These are phyloP conservation scores for Aspergillus sparsus DNA, from an alignment of 495 filamentous ascomycete species.

Conservation along the genomic window DNA sequence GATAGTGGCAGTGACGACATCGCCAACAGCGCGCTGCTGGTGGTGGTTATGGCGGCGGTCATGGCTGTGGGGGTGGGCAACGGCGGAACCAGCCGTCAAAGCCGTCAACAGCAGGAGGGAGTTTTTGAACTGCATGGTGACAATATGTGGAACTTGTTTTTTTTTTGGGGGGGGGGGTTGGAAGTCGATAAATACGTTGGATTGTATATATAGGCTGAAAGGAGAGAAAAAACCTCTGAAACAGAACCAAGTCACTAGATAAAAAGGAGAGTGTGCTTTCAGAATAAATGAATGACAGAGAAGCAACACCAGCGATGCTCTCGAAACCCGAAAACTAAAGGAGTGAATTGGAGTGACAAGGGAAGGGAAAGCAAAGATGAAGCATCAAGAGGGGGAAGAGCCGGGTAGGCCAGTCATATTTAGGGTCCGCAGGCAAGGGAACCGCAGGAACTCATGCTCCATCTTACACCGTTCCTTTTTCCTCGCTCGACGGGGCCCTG, in stretches of 20 bases:
- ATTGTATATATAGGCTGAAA: slow-evolving; percentile 5
- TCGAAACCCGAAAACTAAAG: slow-evolving; percentile 23
- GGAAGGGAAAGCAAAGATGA: slow-evolving; percentile 22
- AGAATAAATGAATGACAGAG: slow-evolving; percentile 30
- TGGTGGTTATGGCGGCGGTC: slow-evolving; percentile 47
- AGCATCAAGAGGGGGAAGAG: slow-evolving; percentile 26
- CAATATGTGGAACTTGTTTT: slow-evolving; percentile 11
- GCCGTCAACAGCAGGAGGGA: slow-evolving; percentile 41
- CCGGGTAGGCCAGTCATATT: slow-evolving; percentile 12
- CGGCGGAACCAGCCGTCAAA: slow-evolving; percentile 44
- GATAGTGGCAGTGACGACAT: slow-evolving; percentile 60
- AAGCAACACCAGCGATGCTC: slow-evolving; percentile 29
- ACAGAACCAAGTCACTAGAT: slow-evolving; percentile 9
- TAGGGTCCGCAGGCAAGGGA: slow-evolving; percentile 1
- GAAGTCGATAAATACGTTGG: slow-evolving; percentile 1
- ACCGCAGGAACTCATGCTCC: neutral
- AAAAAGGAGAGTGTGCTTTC: slow-evolving; percentile 23
- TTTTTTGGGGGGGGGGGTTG: no score
- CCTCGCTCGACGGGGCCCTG: neutral
- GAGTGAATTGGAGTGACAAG: slow-evolving; percentile 29
- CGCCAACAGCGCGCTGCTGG: slow-evolving; percentile 46
- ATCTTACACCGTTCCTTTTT: no score
- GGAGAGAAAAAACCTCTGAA: slow-evolving; percentile 11
- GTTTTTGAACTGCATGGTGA: slow-evolving; percentile 48
- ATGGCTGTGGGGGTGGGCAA: slow-evolving; percentile 48